Conservation (phyloP, 208 protist species). For the Phytomonas sp. region DNA sequence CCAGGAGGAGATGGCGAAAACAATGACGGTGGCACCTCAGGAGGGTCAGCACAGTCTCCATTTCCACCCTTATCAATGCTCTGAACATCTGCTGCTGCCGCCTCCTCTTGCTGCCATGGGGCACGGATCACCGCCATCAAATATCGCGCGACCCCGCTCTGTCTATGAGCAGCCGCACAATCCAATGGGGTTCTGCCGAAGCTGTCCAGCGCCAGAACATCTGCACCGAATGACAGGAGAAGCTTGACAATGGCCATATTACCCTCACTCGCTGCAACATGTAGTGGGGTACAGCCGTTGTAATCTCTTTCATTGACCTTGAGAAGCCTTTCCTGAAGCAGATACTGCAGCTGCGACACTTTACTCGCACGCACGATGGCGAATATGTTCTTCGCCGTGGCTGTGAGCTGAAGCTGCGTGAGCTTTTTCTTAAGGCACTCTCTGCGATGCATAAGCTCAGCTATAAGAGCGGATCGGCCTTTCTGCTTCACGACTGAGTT, state of each 20-base stretch:
- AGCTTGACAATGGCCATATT: slow-evolving; percentile 69
- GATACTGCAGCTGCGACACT: slow-evolving; percentile 63
- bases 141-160: slow-evolving; percentile 59
- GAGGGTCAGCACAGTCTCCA: not conserved
- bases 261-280: slow-evolving; percentile 75
- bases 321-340: slow-evolving; percentile 51
- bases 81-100: slow-evolving; percentile 3
- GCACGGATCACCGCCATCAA: slow-evolving; percentile 43
- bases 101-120: not conserved
- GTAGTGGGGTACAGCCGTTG: slow-evolving; percentile 81
- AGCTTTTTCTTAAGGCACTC: slow-evolving; percentile 47
- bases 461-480: slow-evolving; percentile 43
- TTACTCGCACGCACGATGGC: slow-evolving; percentile 73
- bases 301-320: slow-evolving; percentile 81
- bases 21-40: not conserved
- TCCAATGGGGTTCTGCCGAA: slow-evolving; percentile 76
- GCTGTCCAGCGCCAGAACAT: slow-evolving; percentile 59
- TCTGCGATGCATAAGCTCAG: slow-evolving; percentile 62
- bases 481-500: slow-evolving; percentile 24
- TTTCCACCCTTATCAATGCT: not conserved
- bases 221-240: slow-evolving; percentile 74
- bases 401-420: slow-evolving; percentile 34
- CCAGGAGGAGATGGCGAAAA: not conserved
- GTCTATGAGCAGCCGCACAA: slow-evolving; percentile 74
- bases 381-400: slow-evolving; percentile 68